Conservation (phyloP, 352 stramenopile species). For the Globisporangium takayamanum region DNA sequence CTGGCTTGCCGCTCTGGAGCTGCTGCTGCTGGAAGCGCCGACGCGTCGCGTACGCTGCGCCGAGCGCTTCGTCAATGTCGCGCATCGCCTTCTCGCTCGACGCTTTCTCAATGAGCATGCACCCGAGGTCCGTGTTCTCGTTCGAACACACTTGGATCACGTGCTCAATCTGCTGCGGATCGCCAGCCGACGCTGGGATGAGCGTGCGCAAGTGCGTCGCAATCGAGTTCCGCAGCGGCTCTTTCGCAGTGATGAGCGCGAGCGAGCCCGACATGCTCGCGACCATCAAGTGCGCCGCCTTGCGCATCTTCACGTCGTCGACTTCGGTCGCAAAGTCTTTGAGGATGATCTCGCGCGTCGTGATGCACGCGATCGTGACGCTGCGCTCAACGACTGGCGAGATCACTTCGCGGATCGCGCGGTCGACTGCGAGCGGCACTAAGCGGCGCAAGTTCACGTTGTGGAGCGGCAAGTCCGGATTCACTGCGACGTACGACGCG, state of each 20-base stretch:
- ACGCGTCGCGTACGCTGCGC: constrained; percentile 73
- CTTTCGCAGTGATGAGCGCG: constrained; percentile 96
- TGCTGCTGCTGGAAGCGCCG: constrained; percentile 83
- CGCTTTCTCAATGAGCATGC: constrained; percentile 99
- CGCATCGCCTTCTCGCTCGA: constrained; percentile 98
- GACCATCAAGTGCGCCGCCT: constrained; percentile 97
- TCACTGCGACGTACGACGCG: constrained; percentile 96
- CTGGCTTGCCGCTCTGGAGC: constrained; percentile 57
- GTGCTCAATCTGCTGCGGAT: constrained; percentile 94
- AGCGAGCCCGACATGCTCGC: constrained; percentile 97
- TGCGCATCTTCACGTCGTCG: constrained; percentile 94
- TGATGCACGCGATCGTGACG: constrained; percentile 99
- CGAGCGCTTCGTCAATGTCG: constrained; percentile 96
- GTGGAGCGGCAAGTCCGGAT: constrained; percentile 92
- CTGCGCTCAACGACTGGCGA: constrained; percentile 97
- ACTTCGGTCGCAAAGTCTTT: constrained; percentile 99
- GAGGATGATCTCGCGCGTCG: constrained; percentile 95
- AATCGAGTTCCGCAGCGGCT: constrained; percentile 96
- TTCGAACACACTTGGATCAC: constrained; percentile 96
- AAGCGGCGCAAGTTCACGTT: constrained; percentile 92
- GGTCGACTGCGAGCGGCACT: constrained; percentile 96
- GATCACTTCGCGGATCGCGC: constrained; percentile 98
- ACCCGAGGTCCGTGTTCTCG: constrained; percentile 98
- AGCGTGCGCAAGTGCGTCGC: constrained; percentile 94
- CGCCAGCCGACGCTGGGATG: constrained; percentile 74